A percentile compares a stretch with the other conserved stretches of the same genome.
Evolutionary conservation across 2,329 filamentous ascomycete species (phyloP).

Genomic region (Fusarium nisikadoi): DNA sequence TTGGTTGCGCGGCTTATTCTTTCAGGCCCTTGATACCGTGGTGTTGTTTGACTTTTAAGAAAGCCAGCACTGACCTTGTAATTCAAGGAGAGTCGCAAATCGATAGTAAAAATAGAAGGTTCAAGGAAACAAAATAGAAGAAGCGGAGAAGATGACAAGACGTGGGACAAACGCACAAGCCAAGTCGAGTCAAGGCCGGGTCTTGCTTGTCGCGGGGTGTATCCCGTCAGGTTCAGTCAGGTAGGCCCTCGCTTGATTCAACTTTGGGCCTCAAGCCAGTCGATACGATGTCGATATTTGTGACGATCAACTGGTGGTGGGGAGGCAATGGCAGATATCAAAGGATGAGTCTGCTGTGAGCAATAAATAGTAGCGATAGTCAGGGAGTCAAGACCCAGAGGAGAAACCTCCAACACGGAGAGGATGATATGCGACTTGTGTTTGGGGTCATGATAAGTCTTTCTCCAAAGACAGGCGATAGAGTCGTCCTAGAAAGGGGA

Average conservation of each 20-base stretch:
- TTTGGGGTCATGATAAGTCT: conserved; percentile 55
- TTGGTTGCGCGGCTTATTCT: conserved; percentile 4
- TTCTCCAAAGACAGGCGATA: conserved; percentile 23
- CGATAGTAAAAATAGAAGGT: conserved; percentile 25
- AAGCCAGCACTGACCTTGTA: conserved; percentile 24
- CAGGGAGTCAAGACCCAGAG: conserved; percentile 54
- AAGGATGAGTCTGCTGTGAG: not conserved
- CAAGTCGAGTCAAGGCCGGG: conserved; percentile 4
- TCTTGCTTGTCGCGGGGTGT: conserved; percentile 14
- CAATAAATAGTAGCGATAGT: conserved; percentile 39
- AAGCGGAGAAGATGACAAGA: conserved; percentile 19
- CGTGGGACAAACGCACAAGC: conserved; percentile 9
- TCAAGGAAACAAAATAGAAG: conserved; percentile 28
- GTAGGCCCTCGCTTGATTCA: conserved; percentile 21
- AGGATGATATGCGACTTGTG: conserved; percentile 50
- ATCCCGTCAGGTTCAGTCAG: conserved; percentile 24
- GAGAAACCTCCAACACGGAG: conserved; percentile 55
- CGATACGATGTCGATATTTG: conserved; percentile 21
- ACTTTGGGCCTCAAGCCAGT: conserved; percentile 22
- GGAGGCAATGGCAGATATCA: conserved; percentile 6
- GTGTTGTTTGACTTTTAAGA: not conserved
- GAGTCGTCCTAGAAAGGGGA: conserved; percentile 27
- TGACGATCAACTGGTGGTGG: conserved; percentile 7
- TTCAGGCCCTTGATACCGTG: not conserved
- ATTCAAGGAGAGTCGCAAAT: conserved; percentile 4